A percentile compares a stretch with the other conserved stretches of the same genome.
Conservation (phyloP, 768 basidiomycete species). For the Tulasnella sp. region DNA sequence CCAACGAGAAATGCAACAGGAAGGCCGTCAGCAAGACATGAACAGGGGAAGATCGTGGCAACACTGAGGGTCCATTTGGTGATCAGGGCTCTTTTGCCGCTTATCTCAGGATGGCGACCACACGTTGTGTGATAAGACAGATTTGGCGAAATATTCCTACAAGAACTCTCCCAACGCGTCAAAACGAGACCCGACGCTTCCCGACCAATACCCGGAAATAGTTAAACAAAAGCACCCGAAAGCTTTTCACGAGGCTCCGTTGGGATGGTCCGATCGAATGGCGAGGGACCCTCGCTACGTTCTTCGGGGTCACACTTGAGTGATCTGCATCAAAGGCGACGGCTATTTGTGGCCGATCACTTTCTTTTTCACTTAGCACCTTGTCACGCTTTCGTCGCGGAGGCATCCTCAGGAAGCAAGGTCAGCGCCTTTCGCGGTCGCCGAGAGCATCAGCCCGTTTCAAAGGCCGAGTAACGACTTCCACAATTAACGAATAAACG, state of each 20-base stretch:
- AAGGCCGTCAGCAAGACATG: background rate
- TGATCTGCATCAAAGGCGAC: background rate
- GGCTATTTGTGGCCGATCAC: background rate
- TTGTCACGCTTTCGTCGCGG: background rate
- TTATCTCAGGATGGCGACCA: background rate
- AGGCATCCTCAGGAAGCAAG: background rate
- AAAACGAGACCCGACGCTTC: background rate
- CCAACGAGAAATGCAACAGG: background rate
- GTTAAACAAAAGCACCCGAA: background rate
- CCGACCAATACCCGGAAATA: background rate
- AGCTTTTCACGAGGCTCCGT: background rate
- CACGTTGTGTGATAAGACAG: background rate
- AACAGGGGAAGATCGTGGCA: background rate
- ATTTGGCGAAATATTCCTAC: background rate
- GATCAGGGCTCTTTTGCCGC: background rate
- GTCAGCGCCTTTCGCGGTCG: background rate
- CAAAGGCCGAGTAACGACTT: background rate
- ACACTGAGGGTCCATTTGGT: background rate
- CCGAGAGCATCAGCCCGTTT: background rate
- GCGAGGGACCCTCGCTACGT: background rate
- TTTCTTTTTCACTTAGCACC: background rate
- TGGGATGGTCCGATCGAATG: background rate
- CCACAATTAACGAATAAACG: background rate
- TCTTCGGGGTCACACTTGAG: background rate
- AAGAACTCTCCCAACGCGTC: background rate